Conservation (phyloP, 495 filamentous ascomycete genomes). For the Penicillium malachiteum region DNA sequence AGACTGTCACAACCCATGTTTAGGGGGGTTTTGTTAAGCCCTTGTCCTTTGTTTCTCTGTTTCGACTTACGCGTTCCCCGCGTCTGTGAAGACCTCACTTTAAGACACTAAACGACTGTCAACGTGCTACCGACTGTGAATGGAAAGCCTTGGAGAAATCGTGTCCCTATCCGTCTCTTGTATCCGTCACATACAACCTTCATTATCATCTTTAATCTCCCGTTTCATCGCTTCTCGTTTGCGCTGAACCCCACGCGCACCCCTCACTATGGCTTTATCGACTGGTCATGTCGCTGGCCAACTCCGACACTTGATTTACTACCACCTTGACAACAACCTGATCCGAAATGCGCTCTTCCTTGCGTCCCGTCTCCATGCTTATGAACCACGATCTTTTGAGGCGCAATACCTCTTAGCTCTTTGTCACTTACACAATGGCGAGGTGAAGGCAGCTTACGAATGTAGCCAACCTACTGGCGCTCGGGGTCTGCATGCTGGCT, state of each 20-base stretch:
- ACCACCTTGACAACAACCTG: conserved; percentile 89
- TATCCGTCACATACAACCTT: no score
- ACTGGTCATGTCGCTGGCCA: conserved; percentile 68
- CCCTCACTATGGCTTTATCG: conserved; percentile 64
- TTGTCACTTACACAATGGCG: conserved; percentile 78
- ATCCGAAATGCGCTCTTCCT: conserved; percentile 88
- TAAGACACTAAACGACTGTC: conserved; percentile 4
- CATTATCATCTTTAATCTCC: not conserved
- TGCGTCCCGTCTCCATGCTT: conserved; percentile 78
- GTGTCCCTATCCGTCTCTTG: not conserved
- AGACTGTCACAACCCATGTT: conserved; percentile 9
- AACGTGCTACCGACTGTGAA: conserved; percentile 5
- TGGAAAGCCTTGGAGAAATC: conserved; percentile 4
- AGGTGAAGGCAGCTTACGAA: conserved; percentile 74
- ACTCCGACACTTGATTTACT: conserved; percentile 81
- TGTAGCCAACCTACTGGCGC: conserved; percentile 60
- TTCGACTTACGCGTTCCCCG: conserved; percentile 26
- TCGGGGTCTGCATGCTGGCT: conserved; percentile 74
- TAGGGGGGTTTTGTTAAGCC: conserved; percentile 14
- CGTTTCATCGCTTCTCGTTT: not conserved
- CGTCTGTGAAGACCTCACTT: conserved; percentile 13
- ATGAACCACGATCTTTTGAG: conserved; percentile 76
- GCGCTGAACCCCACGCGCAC: conserved; percentile 9
- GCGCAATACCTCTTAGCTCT: conserved; percentile 78
- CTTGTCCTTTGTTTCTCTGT: conserved; percentile 15